phyloP scores from a whole-genome alignment of 2,329 filamentous ascomycete species.

The Neurospora sp. region DNA sequence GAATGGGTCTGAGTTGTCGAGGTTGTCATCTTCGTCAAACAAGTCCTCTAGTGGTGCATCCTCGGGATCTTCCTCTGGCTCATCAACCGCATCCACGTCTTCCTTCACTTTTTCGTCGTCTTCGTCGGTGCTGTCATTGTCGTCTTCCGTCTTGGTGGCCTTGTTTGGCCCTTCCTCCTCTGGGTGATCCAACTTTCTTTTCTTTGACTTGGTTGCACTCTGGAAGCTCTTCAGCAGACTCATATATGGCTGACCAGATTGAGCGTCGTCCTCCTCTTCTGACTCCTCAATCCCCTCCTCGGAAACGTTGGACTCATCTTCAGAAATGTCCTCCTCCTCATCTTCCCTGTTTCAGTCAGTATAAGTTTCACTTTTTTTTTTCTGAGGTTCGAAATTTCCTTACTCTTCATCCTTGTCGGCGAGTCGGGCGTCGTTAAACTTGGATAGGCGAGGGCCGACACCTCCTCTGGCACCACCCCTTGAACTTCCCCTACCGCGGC shows the following conservation, averaged over 20 bases:
- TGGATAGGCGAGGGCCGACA: constrained; percentile 20
- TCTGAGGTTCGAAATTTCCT: constrained; percentile 12
- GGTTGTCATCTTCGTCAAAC: constrained; percentile 40
- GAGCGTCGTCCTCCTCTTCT: constrained; percentile 34
- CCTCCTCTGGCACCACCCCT: constrained; percentile 19
- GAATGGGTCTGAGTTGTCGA: constrained; percentile 55
- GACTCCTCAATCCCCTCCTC: constrained; percentile 30
- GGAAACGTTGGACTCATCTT: constrained; percentile 19
- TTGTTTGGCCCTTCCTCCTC: neutral
- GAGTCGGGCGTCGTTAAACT: constrained; percentile 36
- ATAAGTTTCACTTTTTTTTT: neutral
- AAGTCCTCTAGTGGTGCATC: constrained; percentile 22
- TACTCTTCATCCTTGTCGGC: constrained; percentile 33
- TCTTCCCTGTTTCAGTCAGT: constrained; percentile 14
- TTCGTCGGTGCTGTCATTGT: constrained; percentile 25
- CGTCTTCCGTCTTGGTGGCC: constrained; percentile 14
- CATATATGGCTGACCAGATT: constrained; percentile 41
- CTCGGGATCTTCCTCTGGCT: constrained; percentile 30
- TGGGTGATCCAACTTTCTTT: constrained; percentile 7
- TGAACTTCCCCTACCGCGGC: constrained; percentile 15
- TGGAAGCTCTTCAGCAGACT: constrained; percentile 48
- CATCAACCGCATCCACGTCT: constrained; percentile 33
- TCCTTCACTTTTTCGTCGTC: constrained; percentile 27
- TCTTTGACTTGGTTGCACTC: constrained; percentile 12
- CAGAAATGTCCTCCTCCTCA: constrained; percentile 6